Base-by-base conservation (phyloP, 352 stramenopile species). In the Pythium utonaiense region DNA sequence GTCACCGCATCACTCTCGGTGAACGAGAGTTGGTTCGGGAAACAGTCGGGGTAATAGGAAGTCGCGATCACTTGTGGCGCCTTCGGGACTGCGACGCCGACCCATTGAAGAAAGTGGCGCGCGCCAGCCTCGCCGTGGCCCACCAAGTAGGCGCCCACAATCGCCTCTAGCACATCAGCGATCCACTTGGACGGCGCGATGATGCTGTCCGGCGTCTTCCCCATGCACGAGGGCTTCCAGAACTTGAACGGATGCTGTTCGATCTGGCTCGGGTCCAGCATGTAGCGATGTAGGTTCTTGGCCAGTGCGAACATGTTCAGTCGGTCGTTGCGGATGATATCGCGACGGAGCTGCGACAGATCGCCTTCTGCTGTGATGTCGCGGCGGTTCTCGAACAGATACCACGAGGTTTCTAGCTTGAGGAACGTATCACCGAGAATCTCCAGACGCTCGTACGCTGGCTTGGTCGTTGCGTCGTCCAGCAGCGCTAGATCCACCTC, bases 221-320 rank as follows among this genome's bases (percentile, higher is more conserved):
- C 86, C 82, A 93, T 91, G 34, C 83, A 95, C n/a, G 83, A 93
- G 28, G 86, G 86, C 42, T 91, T 95, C 86, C 86, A 95, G 51
- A 69, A 89, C 51, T 83, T 69, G 57, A 93, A 93, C 48, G 86
- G 86, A 47, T 91, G 80, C 59, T 92, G 81, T 51, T 95, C 86
- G 19, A 95, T 77, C 67, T 83, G 76, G 8, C 75, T 73, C 6
- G 86, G 86, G 49, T 93, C 87, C 59, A 89, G 53, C 28, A 95
- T 93, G 56, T 89, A 92, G 47, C 88, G 78, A 22, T 95, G 83
- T 8, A 95, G 60, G 0, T 71, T 56, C 17, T 72, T 69, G 0
- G 69, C 56, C 17, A 92, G 51, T 14, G 86, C 80, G 53, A 93
- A 91, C 48, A 88, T 62, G 57, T 84, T 89, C 24, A 95, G 68